Percentiles rank a stretch among this genome's conserved stretches.
Evolutionary conservation across 805 yeast genomes (phyloP).

Genomic region (Wickerhamiella shivajii): DNA sequence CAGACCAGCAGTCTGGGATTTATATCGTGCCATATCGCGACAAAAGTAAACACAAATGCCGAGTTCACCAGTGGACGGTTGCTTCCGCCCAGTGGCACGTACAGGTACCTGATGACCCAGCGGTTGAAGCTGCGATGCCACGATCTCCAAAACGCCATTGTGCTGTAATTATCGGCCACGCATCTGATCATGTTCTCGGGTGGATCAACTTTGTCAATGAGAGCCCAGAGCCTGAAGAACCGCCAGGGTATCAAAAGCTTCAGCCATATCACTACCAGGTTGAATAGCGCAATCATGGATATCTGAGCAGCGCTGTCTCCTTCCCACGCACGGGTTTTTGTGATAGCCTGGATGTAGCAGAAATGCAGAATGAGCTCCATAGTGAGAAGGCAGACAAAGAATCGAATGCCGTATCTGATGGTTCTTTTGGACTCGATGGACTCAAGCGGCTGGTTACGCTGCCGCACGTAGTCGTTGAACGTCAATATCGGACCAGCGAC

Average conservation of each 20-base stretch:
- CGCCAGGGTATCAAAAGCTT: slow-evolving; percentile 93
- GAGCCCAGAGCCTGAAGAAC: slow-evolving; percentile 80
- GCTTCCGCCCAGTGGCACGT: slow-evolving; percentile 83
- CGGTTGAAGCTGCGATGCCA: slow-evolving; percentile 94
- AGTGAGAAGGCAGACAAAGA: slow-evolving; percentile 56
- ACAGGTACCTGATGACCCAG: slow-evolving; percentile 80
- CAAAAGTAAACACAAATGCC: slow-evolving; percentile 80
- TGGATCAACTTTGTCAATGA: slow-evolving; percentile 85
- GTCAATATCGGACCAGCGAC: slow-evolving; percentile 93
- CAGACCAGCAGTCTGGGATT: slow-evolving; percentile 72
- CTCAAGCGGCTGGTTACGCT: slow-evolving; percentile 37
- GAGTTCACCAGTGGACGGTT: slow-evolving; percentile 57
- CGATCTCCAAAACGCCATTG: slow-evolving; percentile 94
- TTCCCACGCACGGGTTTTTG: slow-evolving; percentile 79
- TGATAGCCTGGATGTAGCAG: slow-evolving; percentile 86
- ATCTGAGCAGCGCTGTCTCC: slow-evolving; percentile 84
- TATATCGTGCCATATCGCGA: slow-evolving; percentile 97
- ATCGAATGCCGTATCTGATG: slow-evolving; percentile 51
- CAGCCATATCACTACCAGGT: slow-evolving; percentile 82
- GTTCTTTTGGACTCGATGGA: slow-evolving; percentile 40
- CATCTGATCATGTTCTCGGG: slow-evolving; percentile 98
- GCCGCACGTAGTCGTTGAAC: slow-evolving; percentile 79
- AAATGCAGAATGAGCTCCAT: slow-evolving; percentile 86
- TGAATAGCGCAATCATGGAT: slow-evolving; percentile 87
- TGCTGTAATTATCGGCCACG: slow-evolving; percentile 85